Conservation (phyloP, 2,329 filamentous ascomycete species). For the Diaporthe ilicicola region DNA sequence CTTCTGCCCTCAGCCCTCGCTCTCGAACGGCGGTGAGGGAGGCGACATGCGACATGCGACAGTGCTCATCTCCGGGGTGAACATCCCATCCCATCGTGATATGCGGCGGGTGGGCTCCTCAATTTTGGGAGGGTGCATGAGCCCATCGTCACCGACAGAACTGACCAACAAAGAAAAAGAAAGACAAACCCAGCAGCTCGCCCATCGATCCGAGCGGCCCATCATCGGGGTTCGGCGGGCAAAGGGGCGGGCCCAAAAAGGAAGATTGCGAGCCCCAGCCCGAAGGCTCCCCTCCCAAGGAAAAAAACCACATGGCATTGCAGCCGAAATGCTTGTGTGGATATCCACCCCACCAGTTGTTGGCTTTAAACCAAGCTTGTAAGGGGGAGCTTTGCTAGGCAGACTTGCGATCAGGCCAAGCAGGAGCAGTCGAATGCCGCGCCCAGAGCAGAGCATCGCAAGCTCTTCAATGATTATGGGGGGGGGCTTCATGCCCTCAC, state of each 20-base stretch:
- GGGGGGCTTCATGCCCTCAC: neutral
- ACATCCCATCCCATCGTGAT: neutral
- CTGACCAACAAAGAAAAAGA: neutral
- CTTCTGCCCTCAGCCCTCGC: neutral
- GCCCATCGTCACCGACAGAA: conserved; percentile 9
- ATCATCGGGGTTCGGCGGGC: conserved; percentile 21
- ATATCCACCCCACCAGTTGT: conserved; percentile 12
- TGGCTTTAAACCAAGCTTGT: conserved; percentile 9
- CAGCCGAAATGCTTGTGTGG: conserved; percentile 8
- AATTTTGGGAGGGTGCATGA: conserved; percentile 5
- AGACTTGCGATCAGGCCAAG: neutral
- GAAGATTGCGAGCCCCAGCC: conserved; percentile 5
- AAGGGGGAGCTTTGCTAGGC: neutral
- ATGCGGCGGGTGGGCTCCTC: neutral
- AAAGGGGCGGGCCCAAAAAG: neutral
- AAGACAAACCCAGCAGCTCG: neutral
- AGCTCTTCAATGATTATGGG: neutral
- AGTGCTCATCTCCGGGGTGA: neutral
- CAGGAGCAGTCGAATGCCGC: neutral
- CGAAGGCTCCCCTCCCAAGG: neutral
- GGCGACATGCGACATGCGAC: neutral
- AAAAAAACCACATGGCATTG: conserved; percentile 22
- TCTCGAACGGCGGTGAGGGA: neutral
- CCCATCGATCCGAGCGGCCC: neutral
- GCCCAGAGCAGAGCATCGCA: neutral